Conservation (phyloP, 306 rosid genomes). For the Carpinus viminea region DNA sequence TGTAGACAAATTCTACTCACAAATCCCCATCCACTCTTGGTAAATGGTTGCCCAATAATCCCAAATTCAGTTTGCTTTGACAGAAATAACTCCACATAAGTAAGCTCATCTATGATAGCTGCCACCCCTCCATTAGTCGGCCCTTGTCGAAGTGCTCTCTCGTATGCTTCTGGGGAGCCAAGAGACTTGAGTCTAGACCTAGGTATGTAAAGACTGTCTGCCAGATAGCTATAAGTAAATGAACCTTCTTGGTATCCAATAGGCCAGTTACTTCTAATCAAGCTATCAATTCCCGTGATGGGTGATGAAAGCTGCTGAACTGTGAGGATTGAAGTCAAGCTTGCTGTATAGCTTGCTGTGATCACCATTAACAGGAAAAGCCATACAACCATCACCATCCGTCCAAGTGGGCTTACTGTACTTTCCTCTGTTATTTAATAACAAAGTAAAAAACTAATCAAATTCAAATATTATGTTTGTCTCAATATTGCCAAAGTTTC, state of each 20-base stretch:
- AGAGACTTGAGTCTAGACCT: slow-evolving; percentile 71
- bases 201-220: slow-evolving; percentile 61
- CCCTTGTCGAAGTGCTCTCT: slow-evolving; percentile 67
- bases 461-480: slow-evolving; percentile 20
- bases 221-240: slow-evolving; percentile 75
- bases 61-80: slow-evolving; percentile 71
- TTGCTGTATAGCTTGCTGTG: slow-evolving; percentile 91
- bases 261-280: slow-evolving; percentile 69
- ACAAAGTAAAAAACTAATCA: slow-evolving; percentile 27
- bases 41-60: slow-evolving; percentile 78
- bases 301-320: slow-evolving; percentile 88
- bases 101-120: slow-evolving; percentile 87
- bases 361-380: slow-evolving; percentile 93
- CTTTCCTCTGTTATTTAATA: slow-evolving; percentile 70
- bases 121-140: slow-evolving; percentile 84
- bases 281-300: slow-evolving; percentile 84
- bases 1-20: slow-evolving; percentile 59
- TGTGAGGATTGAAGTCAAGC: slow-evolving; percentile 92
- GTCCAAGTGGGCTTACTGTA: slow-evolving; percentile 70
- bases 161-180: slow-evolving; percentile 84
- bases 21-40: slow-evolving; percentile 95
- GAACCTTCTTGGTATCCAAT: slow-evolving; percentile 98
- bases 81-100: slow-evolving; percentile 76
- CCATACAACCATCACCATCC: slow-evolving; percentile 97
- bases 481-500: slow-evolving; percentile 16